Evolutionary conservation across 345 rosid genomes (phyloP), one percentile per base, ranked within the genome.

Genomic region (Zanthoxylum bungeanum): DNA sequence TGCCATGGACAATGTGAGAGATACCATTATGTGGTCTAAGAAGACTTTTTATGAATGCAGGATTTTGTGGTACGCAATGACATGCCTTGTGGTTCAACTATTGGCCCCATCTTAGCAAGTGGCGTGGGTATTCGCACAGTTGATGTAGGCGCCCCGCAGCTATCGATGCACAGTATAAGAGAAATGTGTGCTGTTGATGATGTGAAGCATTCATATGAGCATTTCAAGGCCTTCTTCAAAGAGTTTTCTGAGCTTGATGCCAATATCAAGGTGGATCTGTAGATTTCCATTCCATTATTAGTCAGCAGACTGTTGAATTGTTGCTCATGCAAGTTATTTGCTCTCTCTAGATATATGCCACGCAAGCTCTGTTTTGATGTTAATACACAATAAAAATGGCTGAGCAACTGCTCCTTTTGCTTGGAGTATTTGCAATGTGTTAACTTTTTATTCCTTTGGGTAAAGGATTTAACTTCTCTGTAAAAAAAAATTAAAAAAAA

Each of bases 41-140:
- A n/a, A n/a, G n/a, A n/a, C n/a, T n/a, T n/a, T n/a, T n/a, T n/a
- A 27, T 19, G 39, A 30, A 37, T 31, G 72, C 85, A 94, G 99
- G 99, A 95, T 76, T 95, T 95, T 77, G 98, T 88, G 77, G 98
- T 95, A 49, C 97, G 98, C 58, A 95, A 95, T 66, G 99, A 92
- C 84, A 88, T 92, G 93, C 80, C 79, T 4, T 95, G 99, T 2
- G 99, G 99, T 28, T 92, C 99, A 10, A 95, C 99, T 73, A 95
- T 95, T 7, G 99, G 99, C 64, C 99, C 98, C 2, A 95, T 95
- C 70, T 76, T 95, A 47, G 97, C 99, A 30, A 95, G 99, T 69
- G 92, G 97, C 25, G 89, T 90, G 44, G 98, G 99, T 60, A 90
- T 95, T 79, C 92, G 98, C 11, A 90, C 99, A 0, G 97, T 95